Evolutionary conservation across 1,284 basidiomycete species (phyloP).

Genomic region (Pholiota adiposa): DNA sequence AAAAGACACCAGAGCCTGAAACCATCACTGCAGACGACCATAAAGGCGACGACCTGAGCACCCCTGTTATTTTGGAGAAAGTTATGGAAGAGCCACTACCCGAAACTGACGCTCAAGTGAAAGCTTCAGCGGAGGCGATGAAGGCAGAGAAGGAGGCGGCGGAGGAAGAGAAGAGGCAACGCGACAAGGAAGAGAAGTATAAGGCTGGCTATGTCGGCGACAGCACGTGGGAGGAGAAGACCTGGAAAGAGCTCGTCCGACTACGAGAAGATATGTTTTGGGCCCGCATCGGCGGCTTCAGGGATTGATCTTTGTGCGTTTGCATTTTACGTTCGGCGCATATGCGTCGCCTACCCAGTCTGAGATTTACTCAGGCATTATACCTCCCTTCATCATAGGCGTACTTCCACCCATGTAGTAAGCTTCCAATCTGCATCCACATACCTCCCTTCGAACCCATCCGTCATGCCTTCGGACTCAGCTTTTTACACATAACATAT

Average conservation of each 20-base stretch:
- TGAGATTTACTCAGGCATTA: neutral
- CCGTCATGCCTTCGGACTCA: neutral
- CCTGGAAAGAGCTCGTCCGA: conserved; percentile 83
- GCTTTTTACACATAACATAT: neutral
- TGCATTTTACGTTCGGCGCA: too few species aligned
- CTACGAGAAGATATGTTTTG: conserved; percentile 92
- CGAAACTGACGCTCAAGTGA: neutral
- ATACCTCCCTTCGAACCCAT: neutral
- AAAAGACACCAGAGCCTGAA: neutral
- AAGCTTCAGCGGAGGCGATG: neutral
- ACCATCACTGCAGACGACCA: neutral
- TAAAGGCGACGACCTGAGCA: neutral
- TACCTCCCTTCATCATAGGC: neutral
- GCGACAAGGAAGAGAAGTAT: conserved; percentile 31
- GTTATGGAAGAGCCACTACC: neutral
- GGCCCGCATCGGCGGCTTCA: conserved; percentile 75
- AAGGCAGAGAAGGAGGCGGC: conserved; percentile 3
- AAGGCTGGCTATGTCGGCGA: conserved; percentile 56
- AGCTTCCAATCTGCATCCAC: neutral
- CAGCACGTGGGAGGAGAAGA: conserved; percentile 86
- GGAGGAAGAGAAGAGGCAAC: conserved; percentile 15
- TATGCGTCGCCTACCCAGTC: neutral
- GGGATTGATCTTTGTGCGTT: too few species aligned
- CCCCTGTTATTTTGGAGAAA: neutral
- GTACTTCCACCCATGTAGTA: too few species aligned